Evolutionary conservation across 768 basidiomycete genomes (phyloP).

Genomic region (Suillus luteus): DNA sequence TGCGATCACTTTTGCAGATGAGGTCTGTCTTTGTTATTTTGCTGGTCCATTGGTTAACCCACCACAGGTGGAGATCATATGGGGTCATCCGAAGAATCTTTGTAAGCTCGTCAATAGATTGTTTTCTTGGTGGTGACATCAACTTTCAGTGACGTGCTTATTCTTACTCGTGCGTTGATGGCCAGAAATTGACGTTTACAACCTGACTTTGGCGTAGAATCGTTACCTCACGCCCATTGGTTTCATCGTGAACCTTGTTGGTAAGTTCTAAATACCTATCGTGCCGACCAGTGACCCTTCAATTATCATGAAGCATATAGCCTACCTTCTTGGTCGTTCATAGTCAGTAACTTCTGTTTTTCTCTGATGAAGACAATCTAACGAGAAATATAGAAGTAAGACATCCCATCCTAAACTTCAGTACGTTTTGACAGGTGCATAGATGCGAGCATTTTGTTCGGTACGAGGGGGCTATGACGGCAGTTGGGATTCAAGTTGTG

Average conservation of each 20-base stretch:
- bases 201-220: slow-evolving; percentile 45
- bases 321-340: slow-evolving; percentile 19
- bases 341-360: background rate
- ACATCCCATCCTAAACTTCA: background rate
- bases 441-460: slow-evolving; percentile 51
- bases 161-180: slow-evolving; percentile 38
- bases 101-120: slow-evolving; percentile 28
- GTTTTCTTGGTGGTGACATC: slow-evolving; percentile 1
- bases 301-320: slow-evolving; percentile 18
- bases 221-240: slow-evolving; percentile 65
- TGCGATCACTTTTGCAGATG: slow-evolving; percentile 39
- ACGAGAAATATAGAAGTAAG: slow-evolving; percentile 13
- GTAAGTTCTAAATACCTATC: slow-evolving; percentile 14
- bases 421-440: slow-evolving; percentile 2
- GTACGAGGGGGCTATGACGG: slow-evolving; percentile 51
- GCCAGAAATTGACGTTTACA: background rate
- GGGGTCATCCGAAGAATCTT: slow-evolving; percentile 37
- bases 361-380: background rate
- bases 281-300: background rate
- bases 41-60: background rate
- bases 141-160: slow-evolving; percentile 33
- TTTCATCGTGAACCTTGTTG: slow-evolving; percentile 57
- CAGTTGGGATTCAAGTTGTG: slow-evolving; percentile 40
- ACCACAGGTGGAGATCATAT: slow-evolving; percentile 38
- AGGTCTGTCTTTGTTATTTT: slow-evolving; percentile 27